A percentile compares a stretch with the other conserved stretches of the same genome.
Conservation (phyloP, 2,329 filamentous ascomycete genomes). For the Ceratocystis harringtonii region DNA sequence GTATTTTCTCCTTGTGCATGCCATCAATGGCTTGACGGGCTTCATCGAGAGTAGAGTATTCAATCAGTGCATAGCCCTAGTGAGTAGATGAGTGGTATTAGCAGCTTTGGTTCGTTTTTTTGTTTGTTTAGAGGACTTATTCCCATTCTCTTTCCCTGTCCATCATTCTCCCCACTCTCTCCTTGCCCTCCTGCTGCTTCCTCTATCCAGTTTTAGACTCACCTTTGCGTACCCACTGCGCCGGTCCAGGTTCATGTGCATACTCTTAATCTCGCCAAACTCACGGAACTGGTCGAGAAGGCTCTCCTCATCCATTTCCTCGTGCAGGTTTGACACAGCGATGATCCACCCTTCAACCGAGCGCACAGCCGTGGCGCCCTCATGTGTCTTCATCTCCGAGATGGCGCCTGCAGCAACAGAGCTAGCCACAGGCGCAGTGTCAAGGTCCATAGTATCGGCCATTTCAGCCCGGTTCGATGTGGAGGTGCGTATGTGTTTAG, state of each 20-base stretch:
- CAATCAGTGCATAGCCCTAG: constrained; percentile 72
- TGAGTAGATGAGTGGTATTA: not conserved
- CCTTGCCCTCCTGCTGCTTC: too few relatives aligned
- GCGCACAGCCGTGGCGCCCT: constrained; percentile 64
- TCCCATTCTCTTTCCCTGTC: not conserved
- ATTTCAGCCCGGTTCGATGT: constrained; percentile 23
- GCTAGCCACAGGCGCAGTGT: constrained; percentile 23
- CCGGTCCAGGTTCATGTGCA: constrained; percentile 70
- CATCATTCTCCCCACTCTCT: not conserved
- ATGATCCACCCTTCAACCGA: constrained; percentile 86
- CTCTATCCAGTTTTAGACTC: not conserved
- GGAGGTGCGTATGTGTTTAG: too few relatives aligned
- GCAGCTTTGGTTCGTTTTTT: not conserved
- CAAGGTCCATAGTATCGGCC: constrained; percentile 46
- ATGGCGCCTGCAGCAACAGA: constrained; percentile 25
- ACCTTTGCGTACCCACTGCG: constrained; percentile 81
- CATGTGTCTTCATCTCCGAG: constrained; percentile 53
- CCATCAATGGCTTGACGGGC: constrained; percentile 69
- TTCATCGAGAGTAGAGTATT: constrained; percentile 65
- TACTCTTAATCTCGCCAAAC: constrained; percentile 74
- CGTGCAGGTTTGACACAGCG: constrained; percentile 73
- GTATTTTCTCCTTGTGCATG: constrained; percentile 59
- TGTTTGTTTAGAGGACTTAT: not conserved
- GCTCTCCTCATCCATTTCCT: constrained; percentile 73
- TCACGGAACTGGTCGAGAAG: constrained; percentile 70